Conservation (phyloP, 129 eudicot species). For the Lonicera japonica region DNA sequence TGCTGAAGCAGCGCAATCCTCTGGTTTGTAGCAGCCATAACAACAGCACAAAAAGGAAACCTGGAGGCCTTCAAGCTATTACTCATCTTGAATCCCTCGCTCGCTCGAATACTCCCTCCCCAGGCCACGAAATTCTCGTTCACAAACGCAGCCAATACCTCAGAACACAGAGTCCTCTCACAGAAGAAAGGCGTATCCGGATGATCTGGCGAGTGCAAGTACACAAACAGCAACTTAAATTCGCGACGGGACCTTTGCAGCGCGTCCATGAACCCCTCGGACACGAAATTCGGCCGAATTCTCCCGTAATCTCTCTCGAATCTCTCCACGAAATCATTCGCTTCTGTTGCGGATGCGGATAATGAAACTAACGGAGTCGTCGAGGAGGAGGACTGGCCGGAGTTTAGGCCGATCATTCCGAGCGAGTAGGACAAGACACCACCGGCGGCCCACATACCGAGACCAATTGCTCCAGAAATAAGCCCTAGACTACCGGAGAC, state of each 20-base stretch:
- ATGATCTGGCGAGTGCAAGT: slow-evolving; percentile 94
- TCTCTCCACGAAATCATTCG: slow-evolving; percentile 51
- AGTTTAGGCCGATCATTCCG: slow-evolving; percentile 49
- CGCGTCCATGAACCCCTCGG: slow-evolving; percentile 93
- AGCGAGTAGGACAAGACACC: slow-evolving; percentile 74
- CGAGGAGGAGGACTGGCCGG: slow-evolving; percentile 20
- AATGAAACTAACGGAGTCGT: slow-evolving; percentile 41
- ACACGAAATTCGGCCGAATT: slow-evolving; percentile 50
- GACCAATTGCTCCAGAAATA: slow-evolving; percentile 69
- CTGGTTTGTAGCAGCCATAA: slow-evolving; percentile 93
- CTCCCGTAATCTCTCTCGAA: slow-evolving; percentile 76
- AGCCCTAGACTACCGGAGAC: slow-evolving; percentile 81
- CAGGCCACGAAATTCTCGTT: slow-evolving; percentile 87
- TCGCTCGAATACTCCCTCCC: slow-evolving; percentile 86
- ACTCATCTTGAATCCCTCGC: slow-evolving; percentile 99
- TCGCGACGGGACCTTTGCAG: slow-evolving; percentile 72
- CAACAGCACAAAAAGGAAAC: slow-evolving; percentile 94
- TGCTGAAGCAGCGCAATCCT: slow-evolving; percentile 90
- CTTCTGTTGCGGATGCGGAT: slow-evolving; percentile 67
- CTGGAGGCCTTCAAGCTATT: slow-evolving; percentile 88
- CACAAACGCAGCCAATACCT: slow-evolving; percentile 53
- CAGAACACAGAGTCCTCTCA: slow-evolving; percentile 59
- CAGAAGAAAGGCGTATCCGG: slow-evolving; percentile 69
- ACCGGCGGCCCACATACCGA: slow-evolving; percentile 85
- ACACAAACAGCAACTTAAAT: slow-evolving; percentile 80